Conservation (phyloP, 768 basidiomycete genomes). For the Lactifluus subvellereus region DNA sequence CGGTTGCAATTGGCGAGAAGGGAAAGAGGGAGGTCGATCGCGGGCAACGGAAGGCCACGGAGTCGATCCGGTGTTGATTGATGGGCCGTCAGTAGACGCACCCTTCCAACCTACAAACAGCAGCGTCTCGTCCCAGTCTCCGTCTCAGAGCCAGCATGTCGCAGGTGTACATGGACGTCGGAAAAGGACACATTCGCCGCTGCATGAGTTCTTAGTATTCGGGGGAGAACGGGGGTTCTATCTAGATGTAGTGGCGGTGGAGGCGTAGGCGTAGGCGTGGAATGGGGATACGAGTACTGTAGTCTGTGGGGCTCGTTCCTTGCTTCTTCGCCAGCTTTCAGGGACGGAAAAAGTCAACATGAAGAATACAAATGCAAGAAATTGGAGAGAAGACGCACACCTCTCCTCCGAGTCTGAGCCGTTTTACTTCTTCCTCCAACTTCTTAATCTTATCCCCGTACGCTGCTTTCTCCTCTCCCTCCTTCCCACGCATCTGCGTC, state of each 20-base stretch:
- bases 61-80: conserved; percentile 11
- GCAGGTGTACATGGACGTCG: conserved; percentile 61
- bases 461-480: conserved; percentile 43
- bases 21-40: conserved; percentile 16
- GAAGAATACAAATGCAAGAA: neutral
- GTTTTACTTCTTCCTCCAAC: conserved; percentile 60
- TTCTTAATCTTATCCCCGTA: conserved; percentile 60
- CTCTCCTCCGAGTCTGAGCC: conserved; percentile 55
- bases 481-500: conserved; percentile 50
- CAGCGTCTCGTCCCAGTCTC: no score
- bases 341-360: conserved; percentile 24
- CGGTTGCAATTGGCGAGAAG: conserved; percentile 12
- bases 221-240: conserved; percentile 24
- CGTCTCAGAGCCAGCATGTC: conserved; percentile 36
- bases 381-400: conserved; percentile 29
- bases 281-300: conserved; percentile 4
- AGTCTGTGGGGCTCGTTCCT: neutral
- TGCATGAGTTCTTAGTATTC: conserved; percentile 27
- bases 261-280: conserved; percentile 23
- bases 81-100: conserved; percentile 18
- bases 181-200: conserved; percentile 41
- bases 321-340: conserved; percentile 13
- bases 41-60: neutral
- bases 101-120: no score
- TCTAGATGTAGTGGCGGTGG: conserved; percentile 11